Base-by-base conservation (phyloP, 176 grass and related monocot genomes). In the Triticum urartu region DNA sequence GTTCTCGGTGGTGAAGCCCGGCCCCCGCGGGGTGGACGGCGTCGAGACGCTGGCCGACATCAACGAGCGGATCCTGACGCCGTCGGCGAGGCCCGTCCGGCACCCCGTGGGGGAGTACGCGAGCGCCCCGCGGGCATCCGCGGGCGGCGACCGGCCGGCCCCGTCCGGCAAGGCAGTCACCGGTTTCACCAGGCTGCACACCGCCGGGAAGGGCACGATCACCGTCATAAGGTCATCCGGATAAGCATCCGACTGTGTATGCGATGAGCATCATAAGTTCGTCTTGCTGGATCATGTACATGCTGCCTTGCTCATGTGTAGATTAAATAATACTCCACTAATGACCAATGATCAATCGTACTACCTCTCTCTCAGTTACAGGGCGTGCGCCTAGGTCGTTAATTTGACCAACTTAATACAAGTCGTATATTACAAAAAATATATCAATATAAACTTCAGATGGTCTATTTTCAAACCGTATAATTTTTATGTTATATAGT, bases 31-130 rank as follows among this genome's bases (percentile, higher is more conserved):
- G 10, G 61, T 75, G 78, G 94, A 91, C 61, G 91, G 94, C 33
- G 69, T 64, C 68, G 74, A 60, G 78, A 95, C 94, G 17, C 86
- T 95, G 18, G 84, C 85, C 20, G 91, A 93, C 81, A 89, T 95
- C 87, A 95, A 93, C 89, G 62, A 72, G 43, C 72, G 87, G 67
- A 87, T 93, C 84, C 84, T 95, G 71, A 86, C 85, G 87, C 77
- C 67, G 9, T 89, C 94, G 4, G 68, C 89, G 21, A 80, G 84
- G 56, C 79, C 94, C 2, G 84, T 95, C 35, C 89, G 84, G 18
- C 94, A 95, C 86, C 91, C 94, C 24, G 94, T 93, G 17, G 94
- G 94, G 6, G 68, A 89, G 74, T 95, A 87, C 68, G 94, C 94
- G 8, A 40, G 84, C 78, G 62, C 62, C 18, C 94, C 91, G 4